Evolutionary conservation across 768 basidiomycete genomes (phyloP).

Genomic region (Harrya chromipes): DNA sequence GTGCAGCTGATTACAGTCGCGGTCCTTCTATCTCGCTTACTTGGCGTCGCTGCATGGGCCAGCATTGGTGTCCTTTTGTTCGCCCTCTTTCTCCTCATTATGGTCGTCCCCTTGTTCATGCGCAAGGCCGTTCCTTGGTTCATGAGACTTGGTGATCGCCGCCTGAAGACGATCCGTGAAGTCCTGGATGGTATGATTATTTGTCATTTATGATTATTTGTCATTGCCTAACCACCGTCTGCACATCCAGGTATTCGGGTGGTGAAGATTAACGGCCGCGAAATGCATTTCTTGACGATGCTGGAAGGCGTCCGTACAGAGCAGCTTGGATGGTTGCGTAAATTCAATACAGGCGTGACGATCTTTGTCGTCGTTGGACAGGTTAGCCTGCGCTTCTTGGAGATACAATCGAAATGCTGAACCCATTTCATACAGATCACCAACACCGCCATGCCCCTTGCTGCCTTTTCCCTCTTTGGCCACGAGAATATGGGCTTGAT

Average conservation of each 20-base stretch:
- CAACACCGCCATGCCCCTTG: slow-evolving; percentile 31
- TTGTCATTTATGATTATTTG: neutral
- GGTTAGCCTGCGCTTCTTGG: neutral
- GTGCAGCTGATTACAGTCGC: slow-evolving; percentile 23
- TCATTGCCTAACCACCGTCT: neutral
- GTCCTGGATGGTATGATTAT: slow-evolving; percentile 22
- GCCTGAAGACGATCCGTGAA: slow-evolving; percentile 28
- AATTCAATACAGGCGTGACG: slow-evolving; percentile 23
- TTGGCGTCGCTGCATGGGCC: slow-evolving; percentile 30
- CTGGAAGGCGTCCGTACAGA: slow-evolving; percentile 22
- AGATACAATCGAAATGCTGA: slow-evolving; percentile 2
- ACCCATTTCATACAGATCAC: slow-evolving; percentile 11
- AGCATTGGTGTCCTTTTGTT: slow-evolving; percentile 26
- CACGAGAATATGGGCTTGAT: slow-evolving; percentile 24
- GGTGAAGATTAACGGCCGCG: slow-evolving; percentile 29
- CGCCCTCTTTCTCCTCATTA: slow-evolving; percentile 24
- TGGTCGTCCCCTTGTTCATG: slow-evolving; percentile 33
- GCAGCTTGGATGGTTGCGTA: slow-evolving; percentile 25
- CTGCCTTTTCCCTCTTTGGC: slow-evolving; percentile 31
- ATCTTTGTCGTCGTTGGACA: slow-evolving; percentile 27
- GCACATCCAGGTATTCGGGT: slow-evolving; percentile 21
- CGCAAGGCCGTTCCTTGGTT: slow-evolving; percentile 29
- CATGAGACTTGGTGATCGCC: slow-evolving; percentile 27
- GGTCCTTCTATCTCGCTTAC: slow-evolving; percentile 23
- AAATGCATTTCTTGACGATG: slow-evolving; percentile 22